These are phyloP conservation scores for Boletus sp. DNA, from an alignment of 1,284 basidiomycete species.

Conservation along the genomic window DNA sequence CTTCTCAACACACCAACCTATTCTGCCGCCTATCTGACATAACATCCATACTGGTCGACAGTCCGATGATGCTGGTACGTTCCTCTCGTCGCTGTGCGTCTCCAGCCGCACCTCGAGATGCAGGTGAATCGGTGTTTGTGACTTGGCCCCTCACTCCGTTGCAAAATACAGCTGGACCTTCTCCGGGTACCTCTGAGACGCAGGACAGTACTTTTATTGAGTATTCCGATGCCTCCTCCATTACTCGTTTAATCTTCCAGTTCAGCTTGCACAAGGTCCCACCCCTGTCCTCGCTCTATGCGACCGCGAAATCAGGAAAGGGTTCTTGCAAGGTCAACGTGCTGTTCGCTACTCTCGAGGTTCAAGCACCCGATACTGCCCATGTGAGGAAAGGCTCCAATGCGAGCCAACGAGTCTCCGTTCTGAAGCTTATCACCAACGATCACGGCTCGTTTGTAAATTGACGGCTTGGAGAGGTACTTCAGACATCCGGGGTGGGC, in stretches of 20 bases:
- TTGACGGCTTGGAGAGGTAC: conserved; percentile 75
- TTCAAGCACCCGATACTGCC: conserved; percentile 72
- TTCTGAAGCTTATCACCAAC: conserved; percentile 71
- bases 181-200: conserved; percentile 46
- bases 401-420: conserved; percentile 64
- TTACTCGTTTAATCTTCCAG: conserved; percentile 65
- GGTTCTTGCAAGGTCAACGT: conserved; percentile 52
- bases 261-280: conserved; percentile 63
- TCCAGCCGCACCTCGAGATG: too few relatives aligned
- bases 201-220: conserved; percentile 49
- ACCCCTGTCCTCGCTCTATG: conserved; percentile 46
- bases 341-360: conserved; percentile 67
- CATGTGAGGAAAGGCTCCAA: conserved; percentile 65
- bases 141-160: conserved; percentile 58
- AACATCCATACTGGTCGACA: too few relatives aligned
- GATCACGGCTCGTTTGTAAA: conserved; percentile 66
- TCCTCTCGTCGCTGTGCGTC: too few relatives aligned
- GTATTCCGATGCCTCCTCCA: conserved; percentile 66
- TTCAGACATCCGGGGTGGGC: conserved; percentile 71
- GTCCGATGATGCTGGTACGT: too few relatives aligned
- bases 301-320: conserved; percentile 27
- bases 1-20: too few relatives aligned
- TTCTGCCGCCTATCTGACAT: too few relatives aligned
- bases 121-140: conserved; percentile 51
- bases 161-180: conserved; percentile 26